A percentile compares a stretch with the other conserved stretches of the same genome.
phyloP scores from a whole-genome alignment of 2,329 filamentous ascomycete species.

The Colletotrichum somersetense region DNA sequence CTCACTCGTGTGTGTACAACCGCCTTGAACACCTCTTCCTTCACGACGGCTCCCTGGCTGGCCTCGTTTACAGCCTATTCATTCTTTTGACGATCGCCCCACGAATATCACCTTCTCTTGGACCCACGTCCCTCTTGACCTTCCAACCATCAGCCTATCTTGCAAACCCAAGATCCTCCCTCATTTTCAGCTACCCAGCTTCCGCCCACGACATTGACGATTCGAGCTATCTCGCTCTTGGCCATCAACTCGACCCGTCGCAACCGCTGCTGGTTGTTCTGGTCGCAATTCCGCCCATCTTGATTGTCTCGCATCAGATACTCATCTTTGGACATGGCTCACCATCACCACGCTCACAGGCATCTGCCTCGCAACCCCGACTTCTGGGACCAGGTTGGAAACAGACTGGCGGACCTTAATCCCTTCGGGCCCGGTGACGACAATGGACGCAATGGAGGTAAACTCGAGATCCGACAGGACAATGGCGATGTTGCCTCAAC shows the following conservation, averaged over 20 bases:
- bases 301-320: neutral
- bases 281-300: slow-evolving; percentile 5
- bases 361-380: slow-evolving; percentile 37
- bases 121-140: slow-evolving; percentile 13
- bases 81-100: slow-evolving; percentile 36
- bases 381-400: slow-evolving; percentile 38
- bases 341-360: slow-evolving; percentile 36
- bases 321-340: slow-evolving; percentile 31
- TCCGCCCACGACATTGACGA: slow-evolving; percentile 36
- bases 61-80: slow-evolving; percentile 29
- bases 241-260: slow-evolving; percentile 2
- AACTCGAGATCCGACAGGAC: slow-evolving; percentile 29
- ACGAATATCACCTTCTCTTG: slow-evolving; percentile 16
- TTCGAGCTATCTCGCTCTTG: slow-evolving; percentile 7
- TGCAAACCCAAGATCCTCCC: slow-evolving; percentile 1
- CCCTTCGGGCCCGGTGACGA: slow-evolving; percentile 31
- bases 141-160: slow-evolving; percentile 25
- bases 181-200: slow-evolving; percentile 30
- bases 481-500: slow-evolving; percentile 25
- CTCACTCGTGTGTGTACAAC: slow-evolving; percentile 1
- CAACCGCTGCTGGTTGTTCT: slow-evolving; percentile 29
- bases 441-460: slow-evolving; percentile 32
- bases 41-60: slow-evolving; percentile 29
- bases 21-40: neutral
- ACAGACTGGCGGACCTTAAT: slow-evolving; percentile 31